phyloP scores from a whole-genome alignment of 164 flowering plant species.

The Chimonanthus salicifolius region DNA sequence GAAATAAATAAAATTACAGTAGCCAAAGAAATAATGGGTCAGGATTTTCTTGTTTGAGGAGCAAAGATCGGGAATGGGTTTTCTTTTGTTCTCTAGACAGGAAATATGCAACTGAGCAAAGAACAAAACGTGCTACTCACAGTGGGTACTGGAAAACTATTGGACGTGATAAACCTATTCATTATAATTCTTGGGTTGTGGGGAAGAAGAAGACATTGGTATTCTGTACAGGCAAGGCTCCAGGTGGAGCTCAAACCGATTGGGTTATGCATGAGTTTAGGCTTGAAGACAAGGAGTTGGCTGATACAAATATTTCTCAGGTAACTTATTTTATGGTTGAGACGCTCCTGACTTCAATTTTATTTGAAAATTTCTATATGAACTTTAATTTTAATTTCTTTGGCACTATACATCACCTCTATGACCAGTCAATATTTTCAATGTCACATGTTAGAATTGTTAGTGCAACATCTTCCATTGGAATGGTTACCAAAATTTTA shows the following conservation, averaged over 20 bases:
- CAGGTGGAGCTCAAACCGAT: conserved; percentile 49
- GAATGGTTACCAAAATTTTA: no score
- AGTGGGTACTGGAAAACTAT: conserved; percentile 82
- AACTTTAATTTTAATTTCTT: no score
- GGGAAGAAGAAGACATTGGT: conserved; percentile 70
- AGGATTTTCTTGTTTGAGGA: conserved; percentile 46
- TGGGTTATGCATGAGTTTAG: conserved; percentile 91
- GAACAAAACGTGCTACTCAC: conserved; percentile 63
- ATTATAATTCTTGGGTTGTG: conserved; percentile 25
- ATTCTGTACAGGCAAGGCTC: conserved; percentile 61
- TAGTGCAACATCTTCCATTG: no score
- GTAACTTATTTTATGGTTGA: conserved; percentile 18
- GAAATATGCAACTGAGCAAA: conserved; percentile 55
- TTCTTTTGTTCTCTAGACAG: conserved; percentile 71
- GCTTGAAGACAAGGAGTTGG: conserved; percentile 40
- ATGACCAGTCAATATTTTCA: no score
- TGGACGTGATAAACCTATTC: conserved; percentile 63
- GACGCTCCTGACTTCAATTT: neutral
- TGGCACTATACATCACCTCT: no score
- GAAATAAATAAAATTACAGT: neutral
- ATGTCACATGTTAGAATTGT: no score
- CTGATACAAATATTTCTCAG: conserved; percentile 37
- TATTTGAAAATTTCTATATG: no score
- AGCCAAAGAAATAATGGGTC: conserved; percentile 11
- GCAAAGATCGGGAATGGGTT: conserved; percentile 68